phyloP scores from a whole-genome alignment of 164 flowering plant genomes.

The Liriodendron chinense region DNA sequence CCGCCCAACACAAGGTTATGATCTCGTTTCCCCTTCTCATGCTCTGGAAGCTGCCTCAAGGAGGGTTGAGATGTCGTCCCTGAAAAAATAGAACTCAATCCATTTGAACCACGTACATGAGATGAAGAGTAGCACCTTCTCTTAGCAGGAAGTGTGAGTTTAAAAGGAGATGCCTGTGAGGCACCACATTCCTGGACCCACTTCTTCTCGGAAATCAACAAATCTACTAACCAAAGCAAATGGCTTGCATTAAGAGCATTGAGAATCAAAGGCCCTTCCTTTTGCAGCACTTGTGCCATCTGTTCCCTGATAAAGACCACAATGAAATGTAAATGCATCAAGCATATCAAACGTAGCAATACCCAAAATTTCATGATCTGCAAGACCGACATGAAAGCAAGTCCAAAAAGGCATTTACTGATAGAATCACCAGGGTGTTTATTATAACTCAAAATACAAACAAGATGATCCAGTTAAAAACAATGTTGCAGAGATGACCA shows the following conservation, averaged over 20 bases:
- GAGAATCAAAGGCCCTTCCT: constrained; percentile 55
- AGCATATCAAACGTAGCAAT: not conserved
- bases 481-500: no score
- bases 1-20: constrained; percentile 21
- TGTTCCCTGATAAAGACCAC: constrained; percentile 39
- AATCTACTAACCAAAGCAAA: constrained; percentile 48
- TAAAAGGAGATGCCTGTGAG: constrained; percentile 43
- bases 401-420: not conserved
- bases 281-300: constrained; percentile 47
- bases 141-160: constrained; percentile 20
- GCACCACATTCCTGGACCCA: constrained; percentile 56
- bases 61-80: constrained; percentile 11
- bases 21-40: constrained; percentile 18
- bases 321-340: not conserved
- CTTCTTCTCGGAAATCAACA: constrained; percentile 64
- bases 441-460: no score
- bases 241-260: constrained; percentile 28
- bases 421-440: not conserved
- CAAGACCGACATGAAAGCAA: not conserved
- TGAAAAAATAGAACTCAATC: constrained; percentile 48
- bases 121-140: constrained; percentile 14
- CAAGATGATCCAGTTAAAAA: no score
- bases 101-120: constrained; percentile 30
- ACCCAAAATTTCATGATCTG: not conserved
- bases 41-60: constrained; percentile 15